Evolutionary conservation across 495 filamentous ascomycete genomes (phyloP), one percentile per base, ranked within the genome.

Genomic region (Amniculicola lignicola): DNA sequence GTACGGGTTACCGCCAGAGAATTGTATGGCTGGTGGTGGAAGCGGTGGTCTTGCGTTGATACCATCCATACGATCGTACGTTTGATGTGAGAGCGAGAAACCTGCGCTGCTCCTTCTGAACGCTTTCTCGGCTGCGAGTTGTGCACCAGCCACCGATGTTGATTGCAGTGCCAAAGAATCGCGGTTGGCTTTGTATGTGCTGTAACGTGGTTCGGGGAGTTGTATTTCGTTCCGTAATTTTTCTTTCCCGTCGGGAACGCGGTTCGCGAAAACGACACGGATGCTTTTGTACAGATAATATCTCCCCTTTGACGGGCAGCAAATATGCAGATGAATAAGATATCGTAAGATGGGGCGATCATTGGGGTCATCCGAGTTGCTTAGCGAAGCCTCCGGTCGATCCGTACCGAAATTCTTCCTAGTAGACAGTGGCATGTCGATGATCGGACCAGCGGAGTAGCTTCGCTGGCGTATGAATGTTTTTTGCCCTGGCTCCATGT

Each of bases 191-290:
- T 89, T 95, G 73, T 96, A 99, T 11, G 84, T 75, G 54, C 82
- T 86, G 64, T 88, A 99, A 29, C 86, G 80, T 37, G 93, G 93
- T 52, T 96, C 89, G 0, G 94, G 91, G 43, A 86, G 75, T 46
- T 94, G 87, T 24, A 92, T 87, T 66, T 99, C 93, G 65, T 94
- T 96, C 6, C 86, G 82, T 35, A 99, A 76, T 51, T 83, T 89
- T 72, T 97, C 93, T 67, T 97, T 96, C 23, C 90, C 93, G 65
- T 99, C 93, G 0, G 94, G 93, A 2, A 96, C 94, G 23, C 93
- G 83, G 68, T 99, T 99, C 47, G 93, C 93, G 69, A 99, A 99
- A 2, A 99, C 93, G 39, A 99, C 89, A 25, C 93, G 82, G 53
- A 97, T 87, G 52, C 79, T 87, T 64, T 91, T 94, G 74, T 97